These are phyloP conservation scores for Leccinum griseonigrum DNA, from an alignment of 1,284 basidiomycete species.

Conservation along the genomic window DNA sequence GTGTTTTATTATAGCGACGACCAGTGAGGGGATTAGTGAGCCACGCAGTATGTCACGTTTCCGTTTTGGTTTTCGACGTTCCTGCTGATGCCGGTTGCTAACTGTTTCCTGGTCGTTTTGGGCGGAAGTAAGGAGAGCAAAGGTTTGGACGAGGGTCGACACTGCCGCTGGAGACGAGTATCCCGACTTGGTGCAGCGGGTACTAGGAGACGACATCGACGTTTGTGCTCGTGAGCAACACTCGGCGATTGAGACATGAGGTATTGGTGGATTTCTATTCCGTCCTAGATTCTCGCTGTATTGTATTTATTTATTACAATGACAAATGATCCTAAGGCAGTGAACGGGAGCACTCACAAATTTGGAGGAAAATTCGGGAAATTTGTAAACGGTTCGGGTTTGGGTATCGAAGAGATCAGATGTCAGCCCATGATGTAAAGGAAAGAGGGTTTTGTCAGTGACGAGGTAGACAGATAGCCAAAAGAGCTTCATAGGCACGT, in stretches of 20 bases:
- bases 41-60: not conserved
- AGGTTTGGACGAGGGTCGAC: slow-evolving; percentile 5
- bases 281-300: slow-evolving; percentile 1
- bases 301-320: not conserved
- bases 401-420: slow-evolving; percentile 8
- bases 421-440: not conserved
- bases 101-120: not conserved
- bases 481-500: not conserved
- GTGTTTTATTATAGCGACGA: not conserved
- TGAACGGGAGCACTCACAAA: not conserved
- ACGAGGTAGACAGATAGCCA: not conserved
- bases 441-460: not conserved
- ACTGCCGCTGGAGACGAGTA: not conserved
- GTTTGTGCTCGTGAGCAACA: slow-evolving; percentile 11
- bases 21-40: not conserved
- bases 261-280: not conserved
- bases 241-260: not conserved
- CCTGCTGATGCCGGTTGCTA: not conserved
- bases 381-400: slow-evolving; percentile 9
- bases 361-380: not conserved
- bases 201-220: slow-evolving; percentile 1
- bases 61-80: not conserved
- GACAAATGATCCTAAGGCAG: not conserved
- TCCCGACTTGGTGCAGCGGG: not conserved
- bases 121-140: not conserved